phyloP scores from a whole-genome alignment of 2,329 filamentous ascomycete genomes.

The Aspergillus pseudoglaucus region DNA sequence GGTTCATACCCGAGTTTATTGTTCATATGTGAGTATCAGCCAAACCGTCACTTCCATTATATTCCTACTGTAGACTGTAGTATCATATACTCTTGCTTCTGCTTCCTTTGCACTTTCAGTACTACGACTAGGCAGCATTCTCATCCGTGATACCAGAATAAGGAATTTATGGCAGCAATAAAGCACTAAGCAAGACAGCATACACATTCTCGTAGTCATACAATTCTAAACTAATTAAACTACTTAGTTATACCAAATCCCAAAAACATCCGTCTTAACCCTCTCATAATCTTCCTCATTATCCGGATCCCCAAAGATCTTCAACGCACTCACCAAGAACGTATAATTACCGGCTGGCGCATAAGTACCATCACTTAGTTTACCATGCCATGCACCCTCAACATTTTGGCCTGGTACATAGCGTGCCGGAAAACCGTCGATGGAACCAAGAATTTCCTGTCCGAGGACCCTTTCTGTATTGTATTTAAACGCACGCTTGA shows the following conservation, averaged over 20 bases:
- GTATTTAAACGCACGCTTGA: background rate
- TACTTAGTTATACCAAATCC: background rate
- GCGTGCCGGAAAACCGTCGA: background rate
- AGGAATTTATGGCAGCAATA: too few relatives aligned
- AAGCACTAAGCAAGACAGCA: too few relatives aligned
- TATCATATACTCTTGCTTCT: too few relatives aligned
- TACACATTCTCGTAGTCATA: too few relatives aligned
- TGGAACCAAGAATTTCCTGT: background rate
- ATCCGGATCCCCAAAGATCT: conserved; percentile 10
- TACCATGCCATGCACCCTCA: background rate
- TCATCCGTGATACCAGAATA: too few relatives aligned
- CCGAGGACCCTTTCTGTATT: background rate
- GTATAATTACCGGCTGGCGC: conserved; percentile 9
- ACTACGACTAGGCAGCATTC: too few relatives aligned
- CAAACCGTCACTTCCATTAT: too few relatives aligned
- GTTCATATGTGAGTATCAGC: too few relatives aligned
- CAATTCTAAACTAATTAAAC: background rate
- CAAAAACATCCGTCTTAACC: conserved; percentile 5
- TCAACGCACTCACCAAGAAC: conserved; percentile 10
- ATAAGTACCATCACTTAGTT: conserved; percentile 6
- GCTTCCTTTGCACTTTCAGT: too few relatives aligned
- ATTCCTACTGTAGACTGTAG: background rate
- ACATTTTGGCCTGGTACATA: background rate
- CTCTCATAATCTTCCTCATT: conserved; percentile 6
- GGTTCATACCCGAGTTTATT: too few relatives aligned